These are phyloP conservation scores for Crithidia sp. DNA, from an alignment of 208 protist genomes.

Conservation along the genomic window DNA sequence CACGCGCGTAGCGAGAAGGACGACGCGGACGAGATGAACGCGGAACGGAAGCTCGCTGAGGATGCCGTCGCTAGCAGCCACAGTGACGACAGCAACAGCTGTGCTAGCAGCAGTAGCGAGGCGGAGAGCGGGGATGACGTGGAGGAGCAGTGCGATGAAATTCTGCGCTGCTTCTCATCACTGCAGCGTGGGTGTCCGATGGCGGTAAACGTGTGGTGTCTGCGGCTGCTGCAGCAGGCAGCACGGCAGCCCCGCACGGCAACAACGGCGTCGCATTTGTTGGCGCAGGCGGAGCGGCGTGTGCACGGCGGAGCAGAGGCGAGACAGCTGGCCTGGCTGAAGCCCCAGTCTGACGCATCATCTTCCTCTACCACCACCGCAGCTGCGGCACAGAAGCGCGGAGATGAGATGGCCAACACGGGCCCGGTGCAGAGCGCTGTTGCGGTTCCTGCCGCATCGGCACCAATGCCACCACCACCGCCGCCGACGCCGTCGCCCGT, in stretches of 20 bases:
- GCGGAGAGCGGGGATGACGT: slow-evolving; percentile 2
- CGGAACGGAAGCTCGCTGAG: not conserved
- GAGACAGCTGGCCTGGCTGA: not conserved
- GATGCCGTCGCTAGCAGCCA: not conserved
- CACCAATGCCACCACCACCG: not conserved
- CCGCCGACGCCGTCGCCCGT: slow-evolving; percentile 3
- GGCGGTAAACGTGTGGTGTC: slow-evolving; percentile 30
- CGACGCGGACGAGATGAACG: not conserved
- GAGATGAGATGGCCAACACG: not conserved
- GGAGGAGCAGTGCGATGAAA: slow-evolving; percentile 29
- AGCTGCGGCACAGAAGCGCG: not conserved
- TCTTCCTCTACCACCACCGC: no score
- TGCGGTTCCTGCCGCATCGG: not conserved
- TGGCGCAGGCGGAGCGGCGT: slow-evolving; percentile 16
- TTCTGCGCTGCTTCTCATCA: slow-evolving; percentile 24
- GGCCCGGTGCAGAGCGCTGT: not conserved
- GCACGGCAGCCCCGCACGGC: slow-evolving; percentile 15
- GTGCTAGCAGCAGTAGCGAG: not conserved
- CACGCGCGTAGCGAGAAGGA: not conserved
- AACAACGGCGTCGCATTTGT: slow-evolving; percentile 6
- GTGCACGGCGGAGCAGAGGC: not conserved
- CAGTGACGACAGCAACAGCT: not conserved
- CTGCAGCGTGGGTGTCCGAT: slow-evolving; percentile 25
- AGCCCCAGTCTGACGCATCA: no score
- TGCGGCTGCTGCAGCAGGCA: slow-evolving; percentile 32